Percentiles rank a stretch among this genome's conserved stretches.
Conservation (phyloP, 768 basidiomycete genomes). For the Podaxis sp. region DNA sequence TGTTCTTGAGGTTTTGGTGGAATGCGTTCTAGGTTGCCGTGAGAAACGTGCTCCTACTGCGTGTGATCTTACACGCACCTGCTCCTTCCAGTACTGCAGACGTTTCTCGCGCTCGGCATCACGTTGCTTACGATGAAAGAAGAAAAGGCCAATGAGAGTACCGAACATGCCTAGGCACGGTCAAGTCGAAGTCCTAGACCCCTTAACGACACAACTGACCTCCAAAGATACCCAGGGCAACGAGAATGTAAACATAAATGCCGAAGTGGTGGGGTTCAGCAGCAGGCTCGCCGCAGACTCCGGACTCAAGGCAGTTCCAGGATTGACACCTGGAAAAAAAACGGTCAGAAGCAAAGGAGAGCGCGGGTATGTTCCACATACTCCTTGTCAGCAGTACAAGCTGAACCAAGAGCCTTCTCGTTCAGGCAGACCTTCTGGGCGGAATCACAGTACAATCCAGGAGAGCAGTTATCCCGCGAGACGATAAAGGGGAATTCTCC, state of each 20-base stretch:
- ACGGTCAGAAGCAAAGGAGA: not conserved
- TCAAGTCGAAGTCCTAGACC: not conserved
- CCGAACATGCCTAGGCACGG: slow-evolving; percentile 66
- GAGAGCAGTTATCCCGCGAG: slow-evolving; percentile 75
- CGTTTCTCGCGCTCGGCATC: slow-evolving; percentile 80
- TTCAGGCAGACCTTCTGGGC: slow-evolving; percentile 54
- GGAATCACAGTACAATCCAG: slow-evolving; percentile 78
- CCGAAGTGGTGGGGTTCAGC: slow-evolving; percentile 63
- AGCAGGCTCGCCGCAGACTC: slow-evolving; percentile 62
- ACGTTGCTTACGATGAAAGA: slow-evolving; percentile 70
- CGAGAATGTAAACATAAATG: slow-evolving; percentile 69
- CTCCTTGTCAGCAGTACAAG: slow-evolving; percentile 58
- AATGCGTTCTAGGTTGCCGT: slow-evolving; percentile 57
- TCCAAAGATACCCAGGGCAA: slow-evolving; percentile 69
- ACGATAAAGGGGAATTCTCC: slow-evolving; percentile 76
- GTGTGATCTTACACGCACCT: slow-evolving; percentile 41
- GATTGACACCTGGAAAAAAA: slow-evolving; percentile 57
- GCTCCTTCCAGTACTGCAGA: slow-evolving; percentile 88
- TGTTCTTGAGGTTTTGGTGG: slow-evolving; percentile 77
- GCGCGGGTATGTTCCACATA: slow-evolving; percentile 24
- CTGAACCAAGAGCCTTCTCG: slow-evolving; percentile 53
- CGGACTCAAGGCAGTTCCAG: slow-evolving; percentile 66
- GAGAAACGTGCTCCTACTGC: not conserved
- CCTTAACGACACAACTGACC: slow-evolving; percentile 43
- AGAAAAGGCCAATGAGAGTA: slow-evolving; percentile 66